Evolutionary conservation across 1,284 basidiomycete species (phyloP).

Genomic region (Lentinula novae-zelandiae): DNA sequence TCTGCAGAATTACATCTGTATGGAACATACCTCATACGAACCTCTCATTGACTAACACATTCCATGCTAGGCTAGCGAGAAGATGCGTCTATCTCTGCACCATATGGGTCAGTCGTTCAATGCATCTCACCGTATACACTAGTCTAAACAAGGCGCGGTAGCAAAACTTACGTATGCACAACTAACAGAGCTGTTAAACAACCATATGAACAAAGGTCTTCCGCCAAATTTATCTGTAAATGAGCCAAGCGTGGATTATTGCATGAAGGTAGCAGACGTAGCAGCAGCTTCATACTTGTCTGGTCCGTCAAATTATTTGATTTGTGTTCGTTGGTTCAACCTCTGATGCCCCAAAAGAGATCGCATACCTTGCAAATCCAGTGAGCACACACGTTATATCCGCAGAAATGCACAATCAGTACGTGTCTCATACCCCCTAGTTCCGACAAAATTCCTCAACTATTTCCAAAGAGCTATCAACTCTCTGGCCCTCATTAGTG

Average conservation of each 20-base stretch:
- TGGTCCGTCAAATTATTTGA: not conserved
- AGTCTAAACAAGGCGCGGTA: not conserved
- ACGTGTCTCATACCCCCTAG: not conserved
- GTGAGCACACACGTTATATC: conserved; percentile 84
- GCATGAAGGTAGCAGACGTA: conserved; percentile 84
- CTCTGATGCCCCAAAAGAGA: conserved; percentile 38
- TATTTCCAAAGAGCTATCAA: conserved; percentile 51
- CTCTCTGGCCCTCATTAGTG: not conserved
- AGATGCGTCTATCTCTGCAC: conserved; percentile 76
- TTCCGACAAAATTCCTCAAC: not conserved
- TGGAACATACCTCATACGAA: not conserved
- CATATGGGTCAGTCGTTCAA: conserved; percentile 56
- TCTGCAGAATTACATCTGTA: not conserved
- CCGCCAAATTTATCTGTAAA: conserved; percentile 77
- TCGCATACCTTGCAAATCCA: conserved; percentile 80
- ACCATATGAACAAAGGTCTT: conserved; percentile 77
- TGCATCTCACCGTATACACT: not conserved
- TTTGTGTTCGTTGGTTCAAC: not conserved
- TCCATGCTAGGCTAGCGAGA: conserved; percentile 81
- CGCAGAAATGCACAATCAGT: conserved; percentile 85
- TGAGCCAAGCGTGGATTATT: conserved; percentile 81
- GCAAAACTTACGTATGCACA: conserved; percentile 78
- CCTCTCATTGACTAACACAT: conserved; percentile 28
- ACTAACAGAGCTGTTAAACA: conserved; percentile 77
- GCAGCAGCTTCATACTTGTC: conserved; percentile 76